Conservation (phyloP, 768 basidiomycete genomes). For the Coprinopsis sp. region DNA sequence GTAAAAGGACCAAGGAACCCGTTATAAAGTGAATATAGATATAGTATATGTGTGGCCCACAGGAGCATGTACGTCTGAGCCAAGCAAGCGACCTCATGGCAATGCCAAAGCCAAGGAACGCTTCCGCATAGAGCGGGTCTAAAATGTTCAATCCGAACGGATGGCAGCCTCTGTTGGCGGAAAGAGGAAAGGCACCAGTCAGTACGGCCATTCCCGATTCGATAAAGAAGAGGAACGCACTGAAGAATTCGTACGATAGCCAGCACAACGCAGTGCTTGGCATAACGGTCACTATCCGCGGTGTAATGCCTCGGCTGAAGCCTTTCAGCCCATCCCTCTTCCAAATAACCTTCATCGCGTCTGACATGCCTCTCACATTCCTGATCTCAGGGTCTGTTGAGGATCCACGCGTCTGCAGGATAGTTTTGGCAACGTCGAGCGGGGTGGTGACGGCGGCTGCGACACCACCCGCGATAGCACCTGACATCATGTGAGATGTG, state of each 20-base stretch:
- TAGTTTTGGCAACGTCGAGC: conserved; percentile 95
- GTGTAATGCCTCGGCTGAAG: conserved; percentile 82
- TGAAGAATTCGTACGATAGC: conserved; percentile 98
- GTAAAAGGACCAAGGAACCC: no score
- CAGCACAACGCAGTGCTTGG: conserved; percentile 97
- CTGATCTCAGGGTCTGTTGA: conserved; percentile 83
- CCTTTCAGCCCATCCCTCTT: conserved; percentile 79
- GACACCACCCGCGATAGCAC: conserved; percentile 88
- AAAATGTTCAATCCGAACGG: conserved; percentile 38
- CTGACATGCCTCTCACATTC: conserved; percentile 74
- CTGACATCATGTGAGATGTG: conserved; percentile 86
- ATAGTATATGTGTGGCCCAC: no score
- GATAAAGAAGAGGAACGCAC: conserved; percentile 46
- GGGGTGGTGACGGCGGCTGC: conserved; percentile 96
- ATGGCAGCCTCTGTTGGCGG: conserved; percentile 55
- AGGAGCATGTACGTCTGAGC: no score
- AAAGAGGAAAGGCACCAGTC: conserved; percentile 8
- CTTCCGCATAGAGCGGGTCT: no score
- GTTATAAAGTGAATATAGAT: no score
- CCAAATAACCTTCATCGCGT: conserved; percentile 89
- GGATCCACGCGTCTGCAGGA: conserved; percentile 92
- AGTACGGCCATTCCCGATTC: conserved; percentile 6
- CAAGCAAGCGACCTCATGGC: no score
- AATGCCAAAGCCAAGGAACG: no score
- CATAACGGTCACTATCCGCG: conserved; percentile 91